phyloP scores from a whole-genome alignment of 2,329 filamentous ascomycete species.

The Ceratocystiopsis minuta region DNA sequence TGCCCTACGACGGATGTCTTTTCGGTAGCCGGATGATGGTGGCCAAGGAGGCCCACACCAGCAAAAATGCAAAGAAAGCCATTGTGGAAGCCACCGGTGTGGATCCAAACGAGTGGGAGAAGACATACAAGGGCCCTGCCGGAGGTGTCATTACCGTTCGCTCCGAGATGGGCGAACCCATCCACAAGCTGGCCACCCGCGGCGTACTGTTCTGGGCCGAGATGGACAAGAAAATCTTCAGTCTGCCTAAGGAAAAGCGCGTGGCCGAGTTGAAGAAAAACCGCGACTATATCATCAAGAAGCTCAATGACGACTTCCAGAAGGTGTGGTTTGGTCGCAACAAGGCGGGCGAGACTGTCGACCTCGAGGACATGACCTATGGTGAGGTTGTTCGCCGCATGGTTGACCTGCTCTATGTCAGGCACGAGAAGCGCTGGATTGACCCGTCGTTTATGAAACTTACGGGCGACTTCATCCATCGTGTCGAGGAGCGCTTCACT shows the following conservation, averaged over 20 bases:
- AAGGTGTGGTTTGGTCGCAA: constrained; percentile 94
- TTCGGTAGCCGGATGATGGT: constrained; percentile 93
- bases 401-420: constrained; percentile 80
- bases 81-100: constrained; percentile 75
- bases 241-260: constrained; percentile 84
- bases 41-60: constrained; percentile 80
- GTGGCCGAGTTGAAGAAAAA: constrained; percentile 75
- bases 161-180: constrained; percentile 98
- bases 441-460: constrained; percentile 67
- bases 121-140: constrained; percentile 78
- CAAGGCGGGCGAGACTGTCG: constrained; percentile 59
- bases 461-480: constrained; percentile 89
- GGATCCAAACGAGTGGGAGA: constrained; percentile 71
- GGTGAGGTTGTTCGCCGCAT: constrained; percentile 71
- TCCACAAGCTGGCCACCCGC: constrained; percentile 93
- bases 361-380: constrained; percentile 93
- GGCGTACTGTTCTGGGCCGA: constrained; percentile 96
- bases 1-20: constrained; percentile 85
- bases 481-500: constrained; percentile 92
- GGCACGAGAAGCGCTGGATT: constrained; percentile 83
- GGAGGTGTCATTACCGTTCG: constrained; percentile 92
- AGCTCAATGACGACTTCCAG: constrained; percentile 89
- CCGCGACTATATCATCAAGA: constrained; percentile 82
- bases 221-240: constrained; percentile 98
- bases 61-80: constrained; percentile 70